Evolutionary conservation across 495 filamentous ascomycete species (phyloP).

Genomic region (Chaetomium cochliodes): DNA sequence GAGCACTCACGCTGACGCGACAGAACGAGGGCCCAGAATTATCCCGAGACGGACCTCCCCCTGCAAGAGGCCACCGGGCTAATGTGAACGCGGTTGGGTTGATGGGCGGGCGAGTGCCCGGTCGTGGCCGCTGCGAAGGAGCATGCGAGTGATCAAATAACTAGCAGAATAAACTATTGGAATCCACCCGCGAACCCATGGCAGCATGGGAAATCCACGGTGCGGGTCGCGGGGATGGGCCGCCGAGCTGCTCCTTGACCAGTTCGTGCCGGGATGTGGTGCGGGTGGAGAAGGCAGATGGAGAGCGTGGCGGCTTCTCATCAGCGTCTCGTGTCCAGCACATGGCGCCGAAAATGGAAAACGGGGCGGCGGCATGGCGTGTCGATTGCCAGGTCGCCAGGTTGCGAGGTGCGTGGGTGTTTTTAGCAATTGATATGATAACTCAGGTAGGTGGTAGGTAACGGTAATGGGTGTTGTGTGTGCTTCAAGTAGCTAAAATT

Average conservation of each 20-base stretch:
- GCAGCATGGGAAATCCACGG: conserved; percentile 1
- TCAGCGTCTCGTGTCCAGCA: conserved; percentile 10
- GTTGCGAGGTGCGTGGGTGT: too few species aligned
- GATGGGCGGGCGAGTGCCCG: too few species aligned
- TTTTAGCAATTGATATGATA: too few species aligned
- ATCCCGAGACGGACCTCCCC: conserved; percentile 13
- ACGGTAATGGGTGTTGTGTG: too few species aligned
- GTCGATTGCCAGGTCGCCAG: background rate
- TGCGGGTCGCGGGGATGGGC: conserved; percentile 7
- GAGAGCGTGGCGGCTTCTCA: conserved; percentile 7
- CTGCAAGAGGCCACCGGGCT: background rate
- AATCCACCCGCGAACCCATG: conserved; percentile 9
- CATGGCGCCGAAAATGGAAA: conserved; percentile 12
- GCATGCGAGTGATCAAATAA: conserved; percentile 13
- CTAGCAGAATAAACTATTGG: background rate
- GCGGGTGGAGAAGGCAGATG: conserved; percentile 4
- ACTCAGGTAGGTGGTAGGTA: too few species aligned
- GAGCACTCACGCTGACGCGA: conserved; percentile 13
- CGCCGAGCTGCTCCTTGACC: background rate
- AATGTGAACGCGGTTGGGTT: background rate
- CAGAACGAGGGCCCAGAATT: conserved; percentile 8
- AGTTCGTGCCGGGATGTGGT: conserved; percentile 1
- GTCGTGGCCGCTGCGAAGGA: background rate
- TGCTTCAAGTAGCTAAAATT: too few species aligned
- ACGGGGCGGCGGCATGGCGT: background rate